Conservation (phyloP, 345 rosid species). For the Iberis pinnata region DNA sequence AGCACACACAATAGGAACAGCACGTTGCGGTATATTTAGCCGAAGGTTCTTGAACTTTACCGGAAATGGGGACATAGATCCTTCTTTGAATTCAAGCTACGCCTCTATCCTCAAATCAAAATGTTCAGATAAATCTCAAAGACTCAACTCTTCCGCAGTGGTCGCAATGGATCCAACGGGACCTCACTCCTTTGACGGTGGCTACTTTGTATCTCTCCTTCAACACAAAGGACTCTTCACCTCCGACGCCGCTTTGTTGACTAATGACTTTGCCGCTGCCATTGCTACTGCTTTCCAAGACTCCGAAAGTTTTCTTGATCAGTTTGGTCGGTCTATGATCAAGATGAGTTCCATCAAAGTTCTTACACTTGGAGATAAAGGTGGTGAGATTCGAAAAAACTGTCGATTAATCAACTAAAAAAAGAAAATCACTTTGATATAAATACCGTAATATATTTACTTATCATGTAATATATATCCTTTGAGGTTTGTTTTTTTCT, state of each 20-base stretch:
- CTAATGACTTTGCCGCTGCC: constrained; percentile 25
- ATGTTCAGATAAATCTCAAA: constrained; percentile 34
- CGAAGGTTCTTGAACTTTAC: constrained; percentile 54
- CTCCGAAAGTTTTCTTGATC: constrained; percentile 29
- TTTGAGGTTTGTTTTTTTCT: neutral
- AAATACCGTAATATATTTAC: neutral
- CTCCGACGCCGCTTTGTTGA: constrained; percentile 56
- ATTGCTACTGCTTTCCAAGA: constrained; percentile 19
- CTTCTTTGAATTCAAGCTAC: constrained; percentile 35
- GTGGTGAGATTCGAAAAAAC: constrained; percentile 52
- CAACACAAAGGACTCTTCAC: constrained; percentile 37
- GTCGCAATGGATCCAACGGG: constrained; percentile 51
- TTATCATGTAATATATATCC: neutral
- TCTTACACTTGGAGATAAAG: constrained; percentile 27
- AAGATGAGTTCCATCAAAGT: constrained; percentile 47
- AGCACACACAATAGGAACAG: constrained; percentile 56
- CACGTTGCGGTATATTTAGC: constrained; percentile 38
- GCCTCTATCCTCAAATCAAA: constrained; percentile 34
- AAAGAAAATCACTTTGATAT: neutral
- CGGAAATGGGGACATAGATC: constrained; percentile 51
- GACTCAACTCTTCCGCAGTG: constrained; percentile 17
- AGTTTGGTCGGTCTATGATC: constrained; percentile 44
- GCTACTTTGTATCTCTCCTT: constrained; percentile 35
- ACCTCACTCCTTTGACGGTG: constrained; percentile 34
- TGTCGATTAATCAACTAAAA: constrained; percentile 41